phyloP scores from a whole-genome alignment of 1,139 yeast genomes.

The Geotrichum reessii region DNA sequence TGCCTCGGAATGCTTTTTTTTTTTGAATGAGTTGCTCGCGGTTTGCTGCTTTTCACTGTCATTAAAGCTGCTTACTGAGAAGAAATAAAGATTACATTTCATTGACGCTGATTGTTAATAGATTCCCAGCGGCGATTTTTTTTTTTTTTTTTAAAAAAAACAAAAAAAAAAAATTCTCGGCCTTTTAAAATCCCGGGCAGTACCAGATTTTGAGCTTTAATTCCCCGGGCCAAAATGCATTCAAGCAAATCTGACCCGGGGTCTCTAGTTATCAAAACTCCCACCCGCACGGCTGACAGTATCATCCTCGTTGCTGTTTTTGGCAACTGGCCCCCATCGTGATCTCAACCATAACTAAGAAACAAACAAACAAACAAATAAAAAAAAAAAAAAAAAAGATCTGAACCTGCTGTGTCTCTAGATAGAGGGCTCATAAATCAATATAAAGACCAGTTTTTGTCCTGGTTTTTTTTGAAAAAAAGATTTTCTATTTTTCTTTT shows the following conservation, averaged over 20 bases:
- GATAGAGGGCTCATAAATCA: neutral
- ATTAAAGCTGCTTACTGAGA: neutral
- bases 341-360: neutral
- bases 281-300: neutral
- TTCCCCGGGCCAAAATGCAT: neutral
- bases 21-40: too few species aligned
- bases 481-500: neutral
- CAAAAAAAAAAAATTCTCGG: neutral
- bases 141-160: neutral
- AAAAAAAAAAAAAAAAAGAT: neutral
- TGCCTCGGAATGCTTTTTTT: too few species aligned
- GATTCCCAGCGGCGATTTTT: neutral
- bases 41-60: neutral
- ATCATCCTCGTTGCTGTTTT: neutral
- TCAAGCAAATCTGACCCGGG: neutral
- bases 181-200: neutral
- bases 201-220: neutral
- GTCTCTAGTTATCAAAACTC: neutral
- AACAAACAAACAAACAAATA: neutral
- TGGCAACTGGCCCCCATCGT: neutral
- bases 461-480: neutral
- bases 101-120: neutral
- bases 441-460: neutral
- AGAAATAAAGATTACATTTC: neutral
- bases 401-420: neutral